phyloP scores from a whole-genome alignment of 2,329 filamentous ascomycete genomes.

The Fusarium sp. region DNA sequence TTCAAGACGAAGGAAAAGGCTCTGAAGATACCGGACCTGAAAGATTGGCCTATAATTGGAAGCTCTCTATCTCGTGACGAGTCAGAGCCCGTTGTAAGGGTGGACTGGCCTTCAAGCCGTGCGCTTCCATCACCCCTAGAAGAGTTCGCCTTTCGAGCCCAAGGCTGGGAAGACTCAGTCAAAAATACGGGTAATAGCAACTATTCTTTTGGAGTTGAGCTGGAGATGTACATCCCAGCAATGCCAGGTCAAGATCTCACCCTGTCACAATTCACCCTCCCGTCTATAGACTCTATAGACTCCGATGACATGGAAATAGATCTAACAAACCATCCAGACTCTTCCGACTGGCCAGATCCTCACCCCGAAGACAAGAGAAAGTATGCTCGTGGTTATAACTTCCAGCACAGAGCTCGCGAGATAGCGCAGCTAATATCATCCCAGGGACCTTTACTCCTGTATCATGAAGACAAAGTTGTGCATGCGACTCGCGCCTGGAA shows the following conservation, averaged over 20 bases:
- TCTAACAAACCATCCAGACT: background rate
- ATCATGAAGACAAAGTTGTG: background rate
- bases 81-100: background rate
- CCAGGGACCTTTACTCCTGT: conserved; percentile 1
- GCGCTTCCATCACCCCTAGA: background rate
- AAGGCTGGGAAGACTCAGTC: background rate
- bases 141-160: background rate
- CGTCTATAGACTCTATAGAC: background rate
- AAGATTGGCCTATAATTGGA: conserved; percentile 9
- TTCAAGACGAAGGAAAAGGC: background rate
- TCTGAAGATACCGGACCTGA: conserved; percentile 18
- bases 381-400: background rate
- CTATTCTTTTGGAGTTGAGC: conserved; percentile 44
- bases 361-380: conserved; percentile 24
- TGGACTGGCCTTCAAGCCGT: background rate
- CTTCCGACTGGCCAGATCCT: background rate
- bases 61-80: conserved; percentile 2
- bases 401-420: background rate
- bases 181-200: conserved; percentile 1
- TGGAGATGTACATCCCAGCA: conserved; percentile 34
- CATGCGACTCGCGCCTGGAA: background rate
- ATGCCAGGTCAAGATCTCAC: background rate
- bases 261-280: background rate
- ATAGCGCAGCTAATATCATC: background rate
- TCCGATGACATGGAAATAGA: background rate